Conservation (phyloP, 2,329 filamentous ascomycete species). For the Ophiocordyceps robertsii region DNA sequence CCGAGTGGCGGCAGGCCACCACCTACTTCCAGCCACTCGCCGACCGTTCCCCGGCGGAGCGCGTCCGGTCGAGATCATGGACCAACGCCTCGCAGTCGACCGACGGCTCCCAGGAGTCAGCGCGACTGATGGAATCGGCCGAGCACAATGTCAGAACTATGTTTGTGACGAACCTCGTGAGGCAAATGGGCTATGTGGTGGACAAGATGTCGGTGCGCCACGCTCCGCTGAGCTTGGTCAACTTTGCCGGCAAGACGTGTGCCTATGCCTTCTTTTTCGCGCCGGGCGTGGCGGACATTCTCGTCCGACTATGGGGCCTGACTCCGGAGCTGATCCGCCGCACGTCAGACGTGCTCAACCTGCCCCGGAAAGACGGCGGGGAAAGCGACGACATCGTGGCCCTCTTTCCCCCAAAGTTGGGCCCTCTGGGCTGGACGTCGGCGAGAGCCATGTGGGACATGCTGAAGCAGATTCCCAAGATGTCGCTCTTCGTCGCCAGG, state of each 20-base stretch:
- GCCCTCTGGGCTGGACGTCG: constrained; percentile 42
- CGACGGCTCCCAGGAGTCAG: constrained; percentile 50
- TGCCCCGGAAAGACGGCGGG: constrained; percentile 39
- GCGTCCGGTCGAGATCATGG: constrained; percentile 28
- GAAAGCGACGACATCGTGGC: constrained; percentile 53
- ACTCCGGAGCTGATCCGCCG: constrained; percentile 56
- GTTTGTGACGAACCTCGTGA: constrained; percentile 68
- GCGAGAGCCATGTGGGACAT: constrained; percentile 32
- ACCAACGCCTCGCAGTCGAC: constrained; percentile 45
- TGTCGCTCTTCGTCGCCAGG: constrained; percentile 54
- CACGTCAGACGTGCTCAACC: constrained; percentile 53
- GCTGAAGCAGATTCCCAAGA: constrained; percentile 51
- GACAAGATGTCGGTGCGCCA: constrained; percentile 77
- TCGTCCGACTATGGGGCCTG: constrained; percentile 70
- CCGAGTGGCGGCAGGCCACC: constrained; percentile 71
- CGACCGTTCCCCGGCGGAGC: constrained; percentile 37
- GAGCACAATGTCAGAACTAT: constrained; percentile 82
- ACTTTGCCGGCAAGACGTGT: constrained; percentile 80
- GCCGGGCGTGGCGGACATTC: constrained; percentile 69
- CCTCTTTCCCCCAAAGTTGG: constrained; percentile 55
- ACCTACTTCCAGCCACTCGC: constrained; percentile 50
- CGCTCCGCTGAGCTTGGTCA: constrained; percentile 51
- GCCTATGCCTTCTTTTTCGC: constrained; percentile 92
- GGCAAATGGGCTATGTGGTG: constrained; percentile 76
- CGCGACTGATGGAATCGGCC: constrained; percentile 49